phyloP scores from a whole-genome alignment of 2,329 filamentous ascomycete species.

The Fulvia fulva region DNA sequence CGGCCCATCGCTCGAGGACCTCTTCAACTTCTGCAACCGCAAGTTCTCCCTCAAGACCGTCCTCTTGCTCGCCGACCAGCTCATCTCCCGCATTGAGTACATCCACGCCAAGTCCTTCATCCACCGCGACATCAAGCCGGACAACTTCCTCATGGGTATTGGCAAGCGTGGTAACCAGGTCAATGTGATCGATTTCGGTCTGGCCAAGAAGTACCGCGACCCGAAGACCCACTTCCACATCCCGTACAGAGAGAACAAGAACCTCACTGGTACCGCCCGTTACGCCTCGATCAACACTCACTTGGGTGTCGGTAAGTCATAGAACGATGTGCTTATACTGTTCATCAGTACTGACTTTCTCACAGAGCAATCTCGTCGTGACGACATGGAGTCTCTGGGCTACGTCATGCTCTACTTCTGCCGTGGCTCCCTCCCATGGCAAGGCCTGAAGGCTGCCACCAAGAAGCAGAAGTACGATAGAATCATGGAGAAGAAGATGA shows the following conservation, averaged over 20 bases:
- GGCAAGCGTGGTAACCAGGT: conserved; percentile 99
- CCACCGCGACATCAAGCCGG: conserved; percentile 98
- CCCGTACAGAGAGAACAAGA: conserved; percentile 99
- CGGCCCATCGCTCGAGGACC: conserved; percentile 89
- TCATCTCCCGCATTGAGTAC: conserved; percentile 98
- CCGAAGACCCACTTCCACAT: conserved; percentile 99
- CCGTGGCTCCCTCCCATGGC: conserved; percentile 97
- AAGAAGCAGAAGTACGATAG: conserved; percentile 98
- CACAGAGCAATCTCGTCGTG: conserved; percentile 91
- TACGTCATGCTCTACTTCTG: conserved; percentile 99
- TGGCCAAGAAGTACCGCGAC: conserved; percentile 99
- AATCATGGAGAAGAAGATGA: conserved; percentile 99
- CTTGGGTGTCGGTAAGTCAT: conserved; percentile 71
- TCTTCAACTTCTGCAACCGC: conserved; percentile 99
- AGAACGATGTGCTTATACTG: neutral
- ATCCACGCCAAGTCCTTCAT: conserved; percentile 99
- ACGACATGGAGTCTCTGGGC: conserved; percentile 98
- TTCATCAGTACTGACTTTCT: conserved; percentile 10
- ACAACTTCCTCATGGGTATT: conserved; percentile 99
- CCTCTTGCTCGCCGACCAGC: conserved; percentile 89
- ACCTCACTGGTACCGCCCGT: conserved; percentile 95
- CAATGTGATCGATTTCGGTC: conserved; percentile 97
- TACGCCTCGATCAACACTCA: conserved; percentile 99
- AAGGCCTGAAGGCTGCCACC: conserved; percentile 69
- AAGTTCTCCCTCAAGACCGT: conserved; percentile 99